Evolutionary conservation across 306 rosid species (phyloP).

Genomic region (Gillenia trifoliata): DNA sequence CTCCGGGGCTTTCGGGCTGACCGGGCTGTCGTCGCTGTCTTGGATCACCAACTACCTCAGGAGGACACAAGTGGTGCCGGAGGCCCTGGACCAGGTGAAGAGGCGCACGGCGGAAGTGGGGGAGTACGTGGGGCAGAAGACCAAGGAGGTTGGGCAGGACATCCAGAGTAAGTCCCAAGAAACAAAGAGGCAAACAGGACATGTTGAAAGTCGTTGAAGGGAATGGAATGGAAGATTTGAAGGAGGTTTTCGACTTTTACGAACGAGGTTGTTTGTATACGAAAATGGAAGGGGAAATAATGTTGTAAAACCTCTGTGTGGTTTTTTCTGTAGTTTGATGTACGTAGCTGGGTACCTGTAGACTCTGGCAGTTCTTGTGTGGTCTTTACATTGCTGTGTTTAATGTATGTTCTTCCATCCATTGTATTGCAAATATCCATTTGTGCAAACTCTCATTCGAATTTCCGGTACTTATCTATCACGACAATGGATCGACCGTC

Average conservation of each 20-base stretch:
- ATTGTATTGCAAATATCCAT: neutral
- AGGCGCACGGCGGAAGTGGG: conserved; percentile 51
- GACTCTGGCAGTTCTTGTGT: conserved; percentile 2
- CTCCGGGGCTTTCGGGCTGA: conserved; percentile 52
- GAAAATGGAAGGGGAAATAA: conserved; percentile 14
- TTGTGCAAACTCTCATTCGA: neutral
- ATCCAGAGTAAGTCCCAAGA: conserved; percentile 60
- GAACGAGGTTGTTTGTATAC: neutral
- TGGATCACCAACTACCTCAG: conserved; percentile 50
- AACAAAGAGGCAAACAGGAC: conserved; percentile 47
- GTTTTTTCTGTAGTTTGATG: neutral
- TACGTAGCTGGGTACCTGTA: neutral
- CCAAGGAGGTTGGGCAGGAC: conserved; percentile 75
- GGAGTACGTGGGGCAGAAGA: conserved; percentile 64
- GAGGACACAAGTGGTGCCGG: conserved; percentile 33
- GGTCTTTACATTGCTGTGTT: neutral
- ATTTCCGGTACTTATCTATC: neutral
- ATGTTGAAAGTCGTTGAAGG: neutral
- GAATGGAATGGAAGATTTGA: neutral
- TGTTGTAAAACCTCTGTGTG: neutral
- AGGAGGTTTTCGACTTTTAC: neutral
- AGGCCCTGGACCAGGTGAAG: conserved; percentile 45
- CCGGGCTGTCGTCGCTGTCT: conserved; percentile 55
- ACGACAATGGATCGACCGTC: too few species aligned
- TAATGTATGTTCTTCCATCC: neutral